A percentile compares a stretch with the other conserved stretches of the same genome.
These are phyloP conservation scores for Acanthamoeba rhysodes DNA, from an alignment of 208 protist genomes.

Conservation along the genomic window DNA sequence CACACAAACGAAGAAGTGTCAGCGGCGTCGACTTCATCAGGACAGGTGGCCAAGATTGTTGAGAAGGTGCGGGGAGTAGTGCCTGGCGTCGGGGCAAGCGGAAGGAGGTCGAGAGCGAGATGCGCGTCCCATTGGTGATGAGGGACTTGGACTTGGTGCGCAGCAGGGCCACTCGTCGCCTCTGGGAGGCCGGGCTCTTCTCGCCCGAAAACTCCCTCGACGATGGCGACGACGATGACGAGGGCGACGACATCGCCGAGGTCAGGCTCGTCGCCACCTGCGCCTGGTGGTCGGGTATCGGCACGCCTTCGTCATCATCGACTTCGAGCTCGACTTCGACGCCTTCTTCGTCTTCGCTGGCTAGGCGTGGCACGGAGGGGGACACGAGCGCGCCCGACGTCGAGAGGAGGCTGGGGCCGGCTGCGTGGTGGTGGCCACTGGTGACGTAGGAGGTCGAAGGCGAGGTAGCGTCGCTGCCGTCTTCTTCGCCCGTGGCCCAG, in stretches of 20 bases:
- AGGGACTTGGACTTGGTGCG: slow-evolving; percentile 67
- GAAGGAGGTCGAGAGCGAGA: slow-evolving; percentile 54
- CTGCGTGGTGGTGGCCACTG: neutral
- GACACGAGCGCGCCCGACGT: too few relatives aligned
- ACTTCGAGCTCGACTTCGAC: neutral
- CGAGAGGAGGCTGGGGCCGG: neutral
- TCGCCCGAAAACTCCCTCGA: neutral
- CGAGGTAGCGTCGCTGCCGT: neutral
- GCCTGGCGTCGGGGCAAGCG: slow-evolving; percentile 28
- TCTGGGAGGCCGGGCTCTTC: slow-evolving; percentile 35
- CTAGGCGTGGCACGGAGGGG: too few relatives aligned
- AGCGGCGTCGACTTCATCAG: neutral
- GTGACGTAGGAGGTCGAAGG: neutral
- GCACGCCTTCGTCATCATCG: too few relatives aligned
- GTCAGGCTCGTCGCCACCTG: too few relatives aligned
- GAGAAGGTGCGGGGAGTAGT: neutral
- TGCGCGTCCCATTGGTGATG: neutral
- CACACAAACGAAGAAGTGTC: too few relatives aligned
- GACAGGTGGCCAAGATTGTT: neutral
- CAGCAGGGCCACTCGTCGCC: neutral
- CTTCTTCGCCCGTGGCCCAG: neutral
- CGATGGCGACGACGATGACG: neutral
- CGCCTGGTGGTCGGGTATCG: too few relatives aligned
- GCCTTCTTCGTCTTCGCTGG: neutral
- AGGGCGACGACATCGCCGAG: too few relatives aligned